A percentile compares a stretch with the other conserved stretches of the same genome.
Conservation (phyloP, 2,329 filamentous ascomycete genomes). For the Clarireedia sp. region DNA sequence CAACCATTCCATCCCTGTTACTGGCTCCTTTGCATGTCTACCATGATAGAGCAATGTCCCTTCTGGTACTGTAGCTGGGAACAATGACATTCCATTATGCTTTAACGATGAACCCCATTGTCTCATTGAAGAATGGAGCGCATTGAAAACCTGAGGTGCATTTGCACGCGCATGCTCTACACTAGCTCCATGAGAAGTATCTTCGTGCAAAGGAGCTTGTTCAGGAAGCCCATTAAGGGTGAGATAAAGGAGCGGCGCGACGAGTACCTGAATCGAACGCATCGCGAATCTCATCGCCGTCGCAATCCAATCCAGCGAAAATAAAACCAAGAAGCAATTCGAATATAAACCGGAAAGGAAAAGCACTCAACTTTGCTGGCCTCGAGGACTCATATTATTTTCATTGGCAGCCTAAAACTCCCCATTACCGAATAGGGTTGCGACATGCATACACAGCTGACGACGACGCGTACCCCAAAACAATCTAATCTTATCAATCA, state of each 20-base stretch:
- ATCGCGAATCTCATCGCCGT: not conserved
- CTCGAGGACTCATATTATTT: not conserved
- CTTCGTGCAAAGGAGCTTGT: not conserved
- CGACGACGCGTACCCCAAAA: not conserved
- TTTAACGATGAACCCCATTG: slow-evolving; percentile 67
- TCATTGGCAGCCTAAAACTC: not conserved
- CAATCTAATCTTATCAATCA: slow-evolving; percentile 5
- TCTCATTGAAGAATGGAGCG: slow-evolving; percentile 61
- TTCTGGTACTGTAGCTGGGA: slow-evolving; percentile 55
- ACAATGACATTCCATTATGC: slow-evolving; percentile 70
- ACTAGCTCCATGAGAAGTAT: not conserved
- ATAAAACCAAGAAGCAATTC: not conserved
- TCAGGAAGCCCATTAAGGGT: not conserved
- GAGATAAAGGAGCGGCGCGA: not conserved
- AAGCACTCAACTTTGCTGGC: too few relatives aligned
- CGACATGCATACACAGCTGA: slow-evolving; percentile 3
- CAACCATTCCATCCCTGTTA: slow-evolving; percentile 58
- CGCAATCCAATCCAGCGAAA: not conserved
- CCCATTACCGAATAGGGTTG: not conserved
- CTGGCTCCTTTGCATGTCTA: slow-evolving; percentile 34
- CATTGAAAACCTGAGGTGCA: slow-evolving; percentile 63
- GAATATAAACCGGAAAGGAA: not conserved
- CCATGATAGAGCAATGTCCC: slow-evolving; percentile 65
- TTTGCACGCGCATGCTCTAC: slow-evolving; percentile 32
- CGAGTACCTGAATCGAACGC: not conserved